Evolutionary conservation across 352 stramenopile genomes (phyloP).

Genomic region (Phytophthora citricola): DNA sequence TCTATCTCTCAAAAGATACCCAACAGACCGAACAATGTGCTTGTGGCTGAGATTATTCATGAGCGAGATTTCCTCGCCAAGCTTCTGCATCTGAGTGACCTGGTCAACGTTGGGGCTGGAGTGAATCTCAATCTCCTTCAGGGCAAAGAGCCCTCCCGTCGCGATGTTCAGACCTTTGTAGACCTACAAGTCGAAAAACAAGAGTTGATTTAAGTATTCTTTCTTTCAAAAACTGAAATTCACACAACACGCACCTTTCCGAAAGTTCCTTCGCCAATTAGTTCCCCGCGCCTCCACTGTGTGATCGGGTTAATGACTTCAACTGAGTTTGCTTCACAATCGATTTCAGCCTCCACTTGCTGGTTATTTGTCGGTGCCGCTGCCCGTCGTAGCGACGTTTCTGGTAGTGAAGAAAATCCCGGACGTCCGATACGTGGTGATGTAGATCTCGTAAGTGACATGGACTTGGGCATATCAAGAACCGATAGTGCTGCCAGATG

Average conservation of each 20-base stretch:
- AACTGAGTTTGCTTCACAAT: neutral
- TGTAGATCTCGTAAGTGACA: slow-evolving; percentile 60
- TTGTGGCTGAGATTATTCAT: slow-evolving; percentile 95
- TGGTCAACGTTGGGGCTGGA: slow-evolving; percentile 56
- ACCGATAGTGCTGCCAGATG: slow-evolving; percentile 22
- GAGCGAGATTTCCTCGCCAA: slow-evolving; percentile 92
- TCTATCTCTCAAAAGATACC: neutral
- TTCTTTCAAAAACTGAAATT: neutral
- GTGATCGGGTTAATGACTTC: slow-evolving; percentile 48
- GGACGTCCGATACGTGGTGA: slow-evolving; percentile 52
- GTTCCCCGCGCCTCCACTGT: slow-evolving; percentile 93
- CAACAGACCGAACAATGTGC: slow-evolving; percentile 93
- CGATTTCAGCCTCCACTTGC: slow-evolving; percentile 11
- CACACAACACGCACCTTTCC: slow-evolving; percentile 58
- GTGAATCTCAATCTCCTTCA: slow-evolving; percentile 91
- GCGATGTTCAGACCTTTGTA: slow-evolving; percentile 94
- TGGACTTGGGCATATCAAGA: slow-evolving; percentile 31
- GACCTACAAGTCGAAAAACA: slow-evolving; percentile 54
- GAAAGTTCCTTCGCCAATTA: slow-evolving; percentile 96
- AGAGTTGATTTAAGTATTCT: neutral
- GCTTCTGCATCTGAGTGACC: slow-evolving; percentile 73
- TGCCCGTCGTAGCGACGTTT: slow-evolving; percentile 22
- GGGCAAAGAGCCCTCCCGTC: slow-evolving; percentile 91
- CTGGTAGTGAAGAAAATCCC: slow-evolving; percentile 34
- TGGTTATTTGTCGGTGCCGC: slow-evolving; percentile 23